phyloP scores from a whole-genome alignment of 2,329 filamentous ascomycete species.

The Colletotrichum camelliae region DNA sequence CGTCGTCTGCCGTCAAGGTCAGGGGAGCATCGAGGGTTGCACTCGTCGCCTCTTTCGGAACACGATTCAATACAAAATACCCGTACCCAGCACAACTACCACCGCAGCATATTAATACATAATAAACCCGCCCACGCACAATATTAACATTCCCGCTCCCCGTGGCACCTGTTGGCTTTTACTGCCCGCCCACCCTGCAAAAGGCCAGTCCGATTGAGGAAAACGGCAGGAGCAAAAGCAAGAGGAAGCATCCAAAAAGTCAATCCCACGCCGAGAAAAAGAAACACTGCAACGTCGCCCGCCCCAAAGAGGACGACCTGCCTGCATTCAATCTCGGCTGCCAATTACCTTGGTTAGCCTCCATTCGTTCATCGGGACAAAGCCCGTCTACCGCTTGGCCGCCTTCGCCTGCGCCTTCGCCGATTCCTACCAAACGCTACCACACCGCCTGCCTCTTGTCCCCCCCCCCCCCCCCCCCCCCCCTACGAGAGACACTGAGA shows the following conservation, averaged over 20 bases:
- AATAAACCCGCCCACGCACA: conserved; percentile 1
- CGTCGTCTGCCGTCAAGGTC: not conserved
- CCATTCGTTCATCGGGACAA: not conserved
- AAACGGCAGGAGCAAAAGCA: not conserved
- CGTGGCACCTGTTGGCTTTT: conserved; percentile 1
- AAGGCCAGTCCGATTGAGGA: not conserved
- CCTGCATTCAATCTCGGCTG: conserved; percentile 1
- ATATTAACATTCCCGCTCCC: not conserved
- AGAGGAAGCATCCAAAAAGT: not conserved
- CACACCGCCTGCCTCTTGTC: not conserved
- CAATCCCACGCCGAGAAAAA: not conserved
- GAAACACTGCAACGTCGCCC: conserved; percentile 3
- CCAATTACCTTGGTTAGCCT: conserved; percentile 7
- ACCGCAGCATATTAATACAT: conserved; percentile 1
- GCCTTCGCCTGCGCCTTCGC: not conserved
- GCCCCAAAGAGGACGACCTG: not conserved
- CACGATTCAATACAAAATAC: not conserved
- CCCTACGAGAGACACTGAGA: not conserved
- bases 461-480: not conserved
- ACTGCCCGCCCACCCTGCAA: not conserved
- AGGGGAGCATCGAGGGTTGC: conserved; percentile 13
- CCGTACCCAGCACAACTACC: not conserved
- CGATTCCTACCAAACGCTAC: not conserved
- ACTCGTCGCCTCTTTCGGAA: conserved; percentile 6
- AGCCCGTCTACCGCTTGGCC: not conserved